Base-by-base conservation (phyloP, 371 early-diverging fungal species). In the Nematocida sp. region DNA sequence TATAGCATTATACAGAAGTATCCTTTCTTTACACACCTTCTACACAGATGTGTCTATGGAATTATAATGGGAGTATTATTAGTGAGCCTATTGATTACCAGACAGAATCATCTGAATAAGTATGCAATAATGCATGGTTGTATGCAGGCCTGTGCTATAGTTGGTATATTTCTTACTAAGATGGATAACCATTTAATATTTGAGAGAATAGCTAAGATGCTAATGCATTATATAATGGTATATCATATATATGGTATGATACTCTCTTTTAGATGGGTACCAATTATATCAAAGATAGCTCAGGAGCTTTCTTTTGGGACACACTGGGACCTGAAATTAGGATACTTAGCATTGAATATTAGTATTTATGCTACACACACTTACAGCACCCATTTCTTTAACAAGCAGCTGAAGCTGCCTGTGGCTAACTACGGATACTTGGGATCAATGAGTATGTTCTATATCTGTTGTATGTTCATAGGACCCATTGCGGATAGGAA, bases 331-430 rank as follows among this genome's bases (percentile, higher is more conserved):
- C 46, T 70, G 17, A 70, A 70, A 37, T 5, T 57, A 32, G 74
- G 60, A 38, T 70, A 70, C 38, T 32, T 48, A 3, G 61, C 45
- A 4, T 35, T 70, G 37, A 70, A 70, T 34, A 52, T 70, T 35
- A 9, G 60, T 17, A 70, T 70, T 38, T 70, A 70, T 49, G 32
- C 74, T 4, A 66, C 67, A 3, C 74, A 70, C 23, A 70, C 74
- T 37, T 70, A 46, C 37, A 38, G 67, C 38, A 11, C 47, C 4
- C 31, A 47, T 38, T 61, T 70, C 19, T 70, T 70, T 32, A 58
- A 52, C 29, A 48, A 38, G 11, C 34, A 57, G 60, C 37, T 70
- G 17, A 21, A 54, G 4, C 51, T 70, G 3, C 37, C 60, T 11
- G 34, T 70, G 2, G 17, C 21, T 38, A 35, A 70, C 34, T 70